Conservation (phyloP, 2,329 filamentous ascomycete species). For the Botryotinia narcissicola region DNA sequence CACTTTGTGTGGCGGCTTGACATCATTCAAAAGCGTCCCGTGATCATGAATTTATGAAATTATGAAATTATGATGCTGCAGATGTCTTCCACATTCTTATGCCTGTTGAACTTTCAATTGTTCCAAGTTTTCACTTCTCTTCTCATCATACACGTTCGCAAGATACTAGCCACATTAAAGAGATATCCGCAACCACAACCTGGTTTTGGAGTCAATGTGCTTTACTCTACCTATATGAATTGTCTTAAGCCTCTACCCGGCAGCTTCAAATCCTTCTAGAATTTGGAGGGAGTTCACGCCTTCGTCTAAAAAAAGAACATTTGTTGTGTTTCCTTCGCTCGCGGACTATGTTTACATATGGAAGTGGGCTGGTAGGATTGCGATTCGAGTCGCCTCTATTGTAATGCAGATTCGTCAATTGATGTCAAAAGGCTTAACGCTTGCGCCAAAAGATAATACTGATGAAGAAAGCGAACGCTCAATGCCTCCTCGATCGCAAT, state of each 20-base stretch:
- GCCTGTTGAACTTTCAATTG: neutral
- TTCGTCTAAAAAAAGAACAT: neutral
- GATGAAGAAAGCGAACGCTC: too few relatives aligned
- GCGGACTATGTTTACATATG: neutral
- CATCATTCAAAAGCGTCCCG: neutral
- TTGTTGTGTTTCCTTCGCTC: neutral
- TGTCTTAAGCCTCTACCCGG: too few relatives aligned
- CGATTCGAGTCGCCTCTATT: neutral
- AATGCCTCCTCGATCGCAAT: neutral
- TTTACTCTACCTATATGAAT: too few relatives aligned
- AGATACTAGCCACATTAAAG: neutral
- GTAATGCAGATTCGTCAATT: neutral
- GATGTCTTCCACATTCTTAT: neutral
- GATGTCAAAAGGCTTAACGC: neutral
- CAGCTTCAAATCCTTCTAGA: neutral
- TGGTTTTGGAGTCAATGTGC: neutral
- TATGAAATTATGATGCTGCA: neutral
- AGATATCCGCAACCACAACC: neutral
- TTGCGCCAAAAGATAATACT: neutral
- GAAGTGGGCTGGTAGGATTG: neutral
- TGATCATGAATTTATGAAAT: neutral
- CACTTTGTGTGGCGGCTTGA: slow-evolving; percentile 12
- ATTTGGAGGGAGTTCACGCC: neutral
- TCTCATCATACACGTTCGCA: neutral
- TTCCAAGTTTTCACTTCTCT: neutral